phyloP scores from a whole-genome alignment of 768 basidiomycete species.

The Neoboletus brunneissimus region DNA sequence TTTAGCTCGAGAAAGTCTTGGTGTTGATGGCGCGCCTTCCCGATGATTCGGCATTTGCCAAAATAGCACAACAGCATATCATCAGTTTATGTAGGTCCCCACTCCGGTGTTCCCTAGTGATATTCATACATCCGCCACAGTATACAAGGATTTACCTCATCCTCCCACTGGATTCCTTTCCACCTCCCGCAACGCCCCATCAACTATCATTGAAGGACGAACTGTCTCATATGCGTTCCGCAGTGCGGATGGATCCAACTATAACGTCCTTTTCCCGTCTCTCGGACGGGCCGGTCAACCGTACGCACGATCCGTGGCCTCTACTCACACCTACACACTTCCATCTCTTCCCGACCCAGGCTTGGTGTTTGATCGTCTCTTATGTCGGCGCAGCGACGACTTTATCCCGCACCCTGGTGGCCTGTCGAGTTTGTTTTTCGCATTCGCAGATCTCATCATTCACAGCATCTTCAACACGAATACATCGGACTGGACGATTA shows the following conservation, averaged over 20 bases:
- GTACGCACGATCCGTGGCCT: conserved; percentile 66
- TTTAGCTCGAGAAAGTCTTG: conserved; percentile 62
- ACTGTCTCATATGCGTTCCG: conserved; percentile 51
- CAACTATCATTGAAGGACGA: neutral
- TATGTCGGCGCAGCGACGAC: conserved; percentile 37
- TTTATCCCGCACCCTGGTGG: conserved; percentile 62
- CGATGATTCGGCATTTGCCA: conserved; percentile 27
- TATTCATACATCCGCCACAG: conserved; percentile 32
- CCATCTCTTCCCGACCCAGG: conserved; percentile 60
- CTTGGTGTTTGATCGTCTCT: conserved; percentile 68
- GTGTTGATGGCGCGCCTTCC: conserved; percentile 55
- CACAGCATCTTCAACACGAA: conserved; percentile 68
- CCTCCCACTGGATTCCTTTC: conserved; percentile 58
- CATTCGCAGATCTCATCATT: conserved; percentile 75
- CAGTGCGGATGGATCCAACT: conserved; percentile 57
- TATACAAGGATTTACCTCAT: conserved; percentile 80
- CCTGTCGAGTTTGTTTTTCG: conserved; percentile 71
- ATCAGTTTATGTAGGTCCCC: conserved; percentile 56
- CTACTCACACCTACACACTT: conserved; percentile 40
- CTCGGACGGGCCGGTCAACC: conserved; percentile 60
- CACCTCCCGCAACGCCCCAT: conserved; percentile 6
- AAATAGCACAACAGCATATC: conserved; percentile 45
- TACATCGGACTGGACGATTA: conserved; percentile 47
- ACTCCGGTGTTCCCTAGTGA: neutral
- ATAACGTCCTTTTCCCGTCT: conserved; percentile 52